Conservation (phyloP, 2,329 filamentous ascomycete species). For the Scopulariopsis brevicaulis region DNA sequence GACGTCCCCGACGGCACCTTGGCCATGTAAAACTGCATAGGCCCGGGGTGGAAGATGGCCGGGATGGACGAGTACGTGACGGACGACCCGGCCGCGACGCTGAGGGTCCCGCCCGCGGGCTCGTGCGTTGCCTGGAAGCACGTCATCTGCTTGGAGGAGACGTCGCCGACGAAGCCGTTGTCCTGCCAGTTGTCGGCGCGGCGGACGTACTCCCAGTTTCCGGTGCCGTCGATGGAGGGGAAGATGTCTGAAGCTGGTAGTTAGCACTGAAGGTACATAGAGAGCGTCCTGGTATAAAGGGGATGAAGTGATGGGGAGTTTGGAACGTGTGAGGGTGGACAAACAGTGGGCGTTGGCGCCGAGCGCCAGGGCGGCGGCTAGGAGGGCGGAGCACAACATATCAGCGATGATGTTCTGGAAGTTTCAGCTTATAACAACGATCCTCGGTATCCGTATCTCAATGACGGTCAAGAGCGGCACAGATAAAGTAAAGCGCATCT, state of each 20-base stretch:
- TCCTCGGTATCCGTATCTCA: not conserved
- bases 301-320: not conserved
- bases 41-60: conserved; percentile 24
- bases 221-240: conserved; percentile 6
- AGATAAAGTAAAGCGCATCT: not conserved
- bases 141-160: conserved; percentile 15
- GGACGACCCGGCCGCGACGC: conserved; percentile 23
- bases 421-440: not conserved
- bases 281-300: not conserved
- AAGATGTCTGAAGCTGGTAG: conserved; percentile 9
- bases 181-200: conserved; percentile 12
- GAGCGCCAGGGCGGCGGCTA: conserved; percentile 1
- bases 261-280: not conserved
- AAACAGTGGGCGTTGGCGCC: conserved; percentile 5
- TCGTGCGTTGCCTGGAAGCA: conserved; percentile 12
- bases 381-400: not conserved
- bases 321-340: not conserved
- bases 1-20: conserved; percentile 21
- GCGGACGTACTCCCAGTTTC: conserved; percentile 11
- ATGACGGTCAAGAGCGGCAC: not conserved
- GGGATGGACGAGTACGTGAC: conserved; percentile 25
- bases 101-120: conserved; percentile 6
- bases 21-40: conserved; percentile 23
- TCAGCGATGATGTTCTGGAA: not conserved
- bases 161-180: conserved; percentile 14